Base-by-base conservation (phyloP, 306 rosid genomes). In the Casuarina equisetifolia region DNA sequence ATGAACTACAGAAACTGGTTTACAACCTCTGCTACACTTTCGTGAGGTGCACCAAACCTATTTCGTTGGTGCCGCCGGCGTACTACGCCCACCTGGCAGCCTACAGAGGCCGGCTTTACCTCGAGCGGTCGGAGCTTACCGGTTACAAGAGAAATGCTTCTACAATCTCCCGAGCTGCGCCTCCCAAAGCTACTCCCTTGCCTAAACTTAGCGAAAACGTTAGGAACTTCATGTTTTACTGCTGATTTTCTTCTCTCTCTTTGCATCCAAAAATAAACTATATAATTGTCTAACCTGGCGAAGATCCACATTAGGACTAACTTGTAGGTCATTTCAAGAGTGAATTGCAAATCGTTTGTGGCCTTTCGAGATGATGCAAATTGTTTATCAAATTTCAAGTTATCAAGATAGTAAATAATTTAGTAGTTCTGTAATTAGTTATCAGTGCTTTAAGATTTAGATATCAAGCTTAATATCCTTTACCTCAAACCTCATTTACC, bases 81-180 rank as follows among this genome's bases (percentile, higher is more conserved):
- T 95, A 92, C 77, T 95, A 95, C 81, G 99, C 99, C 15, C 99
- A 95, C 83, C 85, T 95, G 43, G 99, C 99, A 77, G 99, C 99
- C 6, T 95, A 92, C 39, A 81, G 99, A 81, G 99, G 99, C 8
- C 87, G 99, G 82, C 99, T 95, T 82, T 95, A 95, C 88, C 91
- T 95, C 16, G 97, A 92, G 39, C 79, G 94, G 73, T 91, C 98
- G 3, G 97, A 92, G 11, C 84, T 88, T 20, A 64, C 86, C 38
- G 82, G 84, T 20, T 82, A 78, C 72, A 84, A 78, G 62, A 85
- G 81, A 81, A 86, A 76, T 39, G 49, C 72, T 13, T 76, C 90
- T 7, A 59, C 90, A 9, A 20, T 90, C 61, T 92, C 97, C 54
- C 80, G 99, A 88, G 85, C 97, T 74, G 90, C 90, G 50, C 91